Base-by-base conservation (phyloP, 73 alveolate species). In the Paraurostyla sp. region DNA sequence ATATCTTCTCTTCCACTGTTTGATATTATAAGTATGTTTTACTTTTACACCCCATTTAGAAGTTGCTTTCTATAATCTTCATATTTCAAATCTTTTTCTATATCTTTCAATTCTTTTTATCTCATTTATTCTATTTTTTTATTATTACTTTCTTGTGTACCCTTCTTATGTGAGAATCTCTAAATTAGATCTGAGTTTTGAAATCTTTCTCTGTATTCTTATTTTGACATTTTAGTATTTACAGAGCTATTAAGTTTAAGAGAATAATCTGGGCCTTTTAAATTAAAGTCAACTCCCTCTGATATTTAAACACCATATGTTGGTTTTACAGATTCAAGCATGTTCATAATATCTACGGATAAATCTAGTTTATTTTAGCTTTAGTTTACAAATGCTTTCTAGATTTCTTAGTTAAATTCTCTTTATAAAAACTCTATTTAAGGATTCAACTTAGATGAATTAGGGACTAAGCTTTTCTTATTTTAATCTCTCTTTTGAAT, bases 251-350 rank as follows among this genome's bases (percentile, higher is more conserved):
- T 6, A 2, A 16, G 6, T 40, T 42, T 69, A 4, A 3, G 16
- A 15, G 15, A 35, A 36, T 69, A 69, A 41, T 38, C 65, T 9
- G 58, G 62, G 16, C 84, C 84, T 9, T 33, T 2, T n/a, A 43
- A 11, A 36, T 13, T 69, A 69, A 9, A 13, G 20, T 69, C 84
- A 38, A 4, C n/a, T 4, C 84, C 84, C 4, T 69, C 84, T 11
- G 3, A 13, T 6, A 69, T 41, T 27, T 59, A 69, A 7, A 69
- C 84, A 4, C 84, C 84, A 69, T 38, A 69, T n/a, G 58, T 69
- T 6, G 62, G 58, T 32, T 38, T 69, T n/a, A 69, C 42, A 22
- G 30, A 35, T 2, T 69, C 84, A 35, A 18, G 29, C 6, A 69
- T n/a, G 35, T 69, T 69, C 84, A 69, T 41, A 33, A n/a, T 41